These are phyloP conservation scores for Sporisorium sorghi DNA, from an alignment of 1,284 basidiomycete species.

Conservation along the genomic window DNA sequence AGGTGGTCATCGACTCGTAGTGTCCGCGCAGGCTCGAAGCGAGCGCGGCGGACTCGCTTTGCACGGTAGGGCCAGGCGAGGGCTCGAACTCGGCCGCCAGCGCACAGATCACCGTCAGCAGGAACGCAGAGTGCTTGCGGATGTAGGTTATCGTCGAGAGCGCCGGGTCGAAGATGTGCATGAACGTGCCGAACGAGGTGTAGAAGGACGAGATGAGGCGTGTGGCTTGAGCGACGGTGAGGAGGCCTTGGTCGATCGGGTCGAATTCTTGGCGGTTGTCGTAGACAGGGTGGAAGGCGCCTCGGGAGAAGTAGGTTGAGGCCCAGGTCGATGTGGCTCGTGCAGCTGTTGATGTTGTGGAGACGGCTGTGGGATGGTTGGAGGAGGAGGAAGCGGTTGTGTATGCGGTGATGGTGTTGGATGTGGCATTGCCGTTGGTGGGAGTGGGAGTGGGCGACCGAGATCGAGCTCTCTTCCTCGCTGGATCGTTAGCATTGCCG, in stretches of 20 bases:
- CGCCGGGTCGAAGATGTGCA: constrained; percentile 53
- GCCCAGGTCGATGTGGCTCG: constrained; percentile 22
- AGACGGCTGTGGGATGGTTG: background rate
- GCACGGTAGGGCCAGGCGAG: background rate
- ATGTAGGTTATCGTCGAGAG: constrained; percentile 49
- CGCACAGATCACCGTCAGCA: constrained; percentile 45
- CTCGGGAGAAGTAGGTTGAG: constrained; percentile 45
- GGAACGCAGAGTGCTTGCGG: constrained; percentile 45
- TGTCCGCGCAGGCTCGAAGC: constrained; percentile 15
- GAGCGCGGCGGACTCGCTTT: constrained; percentile 16
- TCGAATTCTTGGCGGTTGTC: constrained; percentile 43
- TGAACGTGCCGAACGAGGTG: constrained; percentile 33
- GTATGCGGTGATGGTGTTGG: background rate
- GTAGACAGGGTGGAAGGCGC: constrained; percentile 53
- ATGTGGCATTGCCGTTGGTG: too few species aligned
- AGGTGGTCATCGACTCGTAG: constrained; percentile 34
- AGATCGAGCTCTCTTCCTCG: constrained; percentile 10
- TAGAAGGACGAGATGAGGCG: constrained; percentile 36
- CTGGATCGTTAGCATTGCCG: background rate
- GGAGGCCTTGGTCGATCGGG: constrained; percentile 35
- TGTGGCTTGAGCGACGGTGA: constrained; percentile 30
- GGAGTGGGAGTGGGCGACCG: constrained; percentile 3
- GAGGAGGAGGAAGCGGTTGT: too few species aligned
- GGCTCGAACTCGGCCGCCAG: constrained; percentile 38
- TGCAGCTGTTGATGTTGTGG: too few species aligned